These are phyloP conservation scores for Kodamaea leandrae DNA, from an alignment of 805 yeast genomes.

Conservation along the genomic window DNA sequence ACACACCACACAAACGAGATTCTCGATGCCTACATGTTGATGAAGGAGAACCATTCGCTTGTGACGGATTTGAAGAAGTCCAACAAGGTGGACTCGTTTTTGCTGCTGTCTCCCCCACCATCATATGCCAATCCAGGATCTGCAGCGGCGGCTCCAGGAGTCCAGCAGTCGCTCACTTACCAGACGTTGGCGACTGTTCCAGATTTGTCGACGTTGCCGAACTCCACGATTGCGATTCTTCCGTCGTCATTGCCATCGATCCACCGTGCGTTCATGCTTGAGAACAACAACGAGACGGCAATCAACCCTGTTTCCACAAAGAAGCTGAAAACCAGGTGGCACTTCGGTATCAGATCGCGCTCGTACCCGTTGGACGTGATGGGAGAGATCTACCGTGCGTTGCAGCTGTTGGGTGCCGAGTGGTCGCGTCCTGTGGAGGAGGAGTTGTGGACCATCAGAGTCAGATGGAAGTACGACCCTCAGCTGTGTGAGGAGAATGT, in stretches of 20 bases:
- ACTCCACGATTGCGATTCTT: constrained; percentile 84
- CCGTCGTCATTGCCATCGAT: constrained; percentile 94
- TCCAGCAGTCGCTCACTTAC: constrained; percentile 44
- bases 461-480: constrained; percentile 76
- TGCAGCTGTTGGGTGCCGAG: constrained; percentile 92
- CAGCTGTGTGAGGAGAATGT: constrained; percentile 32
- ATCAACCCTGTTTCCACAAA: constrained; percentile 62
- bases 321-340: constrained; percentile 95
- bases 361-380: constrained; percentile 96
- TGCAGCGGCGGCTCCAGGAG: constrained; percentile 39
- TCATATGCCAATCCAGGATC: constrained; percentile 18
- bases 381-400: constrained; percentile 96
- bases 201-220: constrained; percentile 52
- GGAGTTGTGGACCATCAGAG: constrained; percentile 93
- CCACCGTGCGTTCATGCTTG: constrained; percentile 89
- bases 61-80: constrained; percentile 62
- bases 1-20: constrained; percentile 57
- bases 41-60: constrained; percentile 73
- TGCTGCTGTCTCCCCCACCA: constrained; percentile 63
- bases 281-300: constrained; percentile 32
- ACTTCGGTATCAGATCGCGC: constrained; percentile 93
- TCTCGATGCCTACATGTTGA: constrained; percentile 78
- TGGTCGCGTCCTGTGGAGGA: constrained; percentile 96
- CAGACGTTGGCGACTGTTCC: constrained; percentile 48
- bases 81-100: constrained; percentile 53